These are phyloP conservation scores for Jaltomata sinuosa DNA, from an alignment of 257 asterid genomes.

Conservation along the genomic window DNA sequence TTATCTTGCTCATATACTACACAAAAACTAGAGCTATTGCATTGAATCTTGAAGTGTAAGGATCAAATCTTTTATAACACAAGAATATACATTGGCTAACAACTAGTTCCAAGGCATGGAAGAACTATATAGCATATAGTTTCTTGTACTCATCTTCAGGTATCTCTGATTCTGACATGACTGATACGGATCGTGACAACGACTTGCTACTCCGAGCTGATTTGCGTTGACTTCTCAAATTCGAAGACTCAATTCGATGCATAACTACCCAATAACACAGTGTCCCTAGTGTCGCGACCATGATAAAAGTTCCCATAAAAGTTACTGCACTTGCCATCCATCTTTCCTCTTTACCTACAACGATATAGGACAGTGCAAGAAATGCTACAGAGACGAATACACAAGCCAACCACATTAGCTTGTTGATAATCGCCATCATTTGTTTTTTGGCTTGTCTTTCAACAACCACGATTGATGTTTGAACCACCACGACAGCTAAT, in stretches of 20 bases:
- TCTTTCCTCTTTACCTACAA: conserved; percentile 47
- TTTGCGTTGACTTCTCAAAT: conserved; percentile 41
- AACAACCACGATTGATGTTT: conserved; percentile 63
- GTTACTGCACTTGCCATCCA: conserved; percentile 62
- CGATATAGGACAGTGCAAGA: conserved; percentile 46
- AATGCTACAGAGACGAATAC: conserved; percentile 48
- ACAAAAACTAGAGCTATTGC: neutral
- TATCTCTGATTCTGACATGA: conserved; percentile 38
- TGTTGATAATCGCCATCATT: conserved; percentile 63
- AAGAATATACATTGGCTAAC: neutral
- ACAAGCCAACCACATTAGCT: conserved; percentile 86
- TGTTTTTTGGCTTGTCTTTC: conserved; percentile 58
- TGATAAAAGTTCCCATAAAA: conserved; percentile 44
- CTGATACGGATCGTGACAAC: conserved; percentile 39
- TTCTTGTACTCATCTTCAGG: conserved; percentile 43
- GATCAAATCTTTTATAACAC: neutral
- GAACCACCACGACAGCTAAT: conserved; percentile 72
- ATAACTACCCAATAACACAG: conserved; percentile 62
- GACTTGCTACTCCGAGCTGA: conserved; percentile 46
- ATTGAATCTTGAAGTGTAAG: neutral
- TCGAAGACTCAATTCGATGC: conserved; percentile 64
- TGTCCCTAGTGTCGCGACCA: conserved; percentile 59
- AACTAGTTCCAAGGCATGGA: neutral
- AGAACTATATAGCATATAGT: conserved; percentile 49
- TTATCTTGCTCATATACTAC: neutral